These are phyloP conservation scores for Trypanosomatidae sp. DNA, from an alignment of 208 protist genomes.

Conservation along the genomic window DNA sequence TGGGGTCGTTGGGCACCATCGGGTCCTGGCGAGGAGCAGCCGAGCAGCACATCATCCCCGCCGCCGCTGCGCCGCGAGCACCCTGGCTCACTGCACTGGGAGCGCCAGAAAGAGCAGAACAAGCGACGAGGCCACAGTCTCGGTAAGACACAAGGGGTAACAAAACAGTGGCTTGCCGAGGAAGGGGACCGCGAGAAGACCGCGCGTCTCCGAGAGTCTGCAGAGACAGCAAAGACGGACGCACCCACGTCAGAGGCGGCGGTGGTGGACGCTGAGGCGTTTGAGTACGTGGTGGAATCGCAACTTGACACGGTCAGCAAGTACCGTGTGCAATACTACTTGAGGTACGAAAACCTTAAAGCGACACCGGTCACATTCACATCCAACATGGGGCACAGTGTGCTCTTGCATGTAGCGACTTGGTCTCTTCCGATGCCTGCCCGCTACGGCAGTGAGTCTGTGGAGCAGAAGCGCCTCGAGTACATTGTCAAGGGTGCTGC, in stretches of 20 bases:
- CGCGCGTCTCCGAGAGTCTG: neutral
- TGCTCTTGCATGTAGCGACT: conserved; percentile 49
- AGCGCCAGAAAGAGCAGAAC: conserved; percentile 34
- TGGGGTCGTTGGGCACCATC: conserved; percentile 67
- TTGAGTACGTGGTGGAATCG: conserved; percentile 35
- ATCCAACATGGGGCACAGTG: conserved; percentile 16
- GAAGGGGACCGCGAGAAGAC: neutral
- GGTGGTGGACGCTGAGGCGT: neutral
- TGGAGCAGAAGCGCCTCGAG: neutral
- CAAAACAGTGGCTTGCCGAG: neutral
- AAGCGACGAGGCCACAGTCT: conserved; percentile 1
- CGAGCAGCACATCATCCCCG: conserved; percentile 56
- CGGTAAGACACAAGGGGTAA: neutral
- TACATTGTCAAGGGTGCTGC: conserved; percentile 55
- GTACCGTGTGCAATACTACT: conserved; percentile 80
- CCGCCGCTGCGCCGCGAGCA: conserved; percentile 75
- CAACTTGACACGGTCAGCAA: conserved; percentile 69
- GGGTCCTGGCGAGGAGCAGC: conserved; percentile 8
- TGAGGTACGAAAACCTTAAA: conserved; percentile 45
- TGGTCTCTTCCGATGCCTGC: conserved; percentile 46
- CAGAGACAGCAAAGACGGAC: neutral
- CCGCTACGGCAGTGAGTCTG: conserved; percentile 7
- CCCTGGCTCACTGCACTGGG: conserved; percentile 65
- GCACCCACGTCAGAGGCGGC: neutral
- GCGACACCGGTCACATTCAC: conserved; percentile 13